These are phyloP conservation scores for Trypanosoma caninum DNA, from an alignment of 208 protist species.

Conservation along the genomic window DNA sequence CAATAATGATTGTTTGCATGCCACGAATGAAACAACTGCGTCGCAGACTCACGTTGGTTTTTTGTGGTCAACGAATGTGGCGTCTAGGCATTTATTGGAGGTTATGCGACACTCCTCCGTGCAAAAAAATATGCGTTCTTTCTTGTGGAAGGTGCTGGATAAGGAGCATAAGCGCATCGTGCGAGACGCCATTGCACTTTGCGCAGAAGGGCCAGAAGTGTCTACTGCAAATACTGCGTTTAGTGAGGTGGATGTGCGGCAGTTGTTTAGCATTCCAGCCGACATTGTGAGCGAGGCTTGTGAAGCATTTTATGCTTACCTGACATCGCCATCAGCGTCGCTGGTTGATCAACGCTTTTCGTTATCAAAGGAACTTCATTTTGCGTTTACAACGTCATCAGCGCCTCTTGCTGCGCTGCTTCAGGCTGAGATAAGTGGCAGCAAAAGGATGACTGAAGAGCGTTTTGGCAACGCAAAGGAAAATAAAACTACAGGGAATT, in stretches of 20 bases:
- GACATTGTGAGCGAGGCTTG: neutral
- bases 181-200: neutral
- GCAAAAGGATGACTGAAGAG: neutral
- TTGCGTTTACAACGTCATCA: slow-evolving; percentile 12
- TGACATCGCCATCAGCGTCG: neutral
- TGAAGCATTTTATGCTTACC: neutral
- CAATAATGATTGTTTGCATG: too few relatives aligned
- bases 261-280: slow-evolving; percentile 11
- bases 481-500: neutral
- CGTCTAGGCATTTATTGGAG: slow-evolving; percentile 8
- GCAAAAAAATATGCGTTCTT: slow-evolving; percentile 15
- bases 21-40: neutral
- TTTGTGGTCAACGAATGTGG: slow-evolving; percentile 17
- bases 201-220: neutral
- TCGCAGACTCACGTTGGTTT: slow-evolving; percentile 11
- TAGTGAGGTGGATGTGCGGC: slow-evolving; percentile 7
- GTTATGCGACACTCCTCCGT: slow-evolving; percentile 10
- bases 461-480: neutral
- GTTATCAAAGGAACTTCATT: slow-evolving; percentile 14
- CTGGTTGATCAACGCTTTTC: neutral
- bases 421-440: neutral
- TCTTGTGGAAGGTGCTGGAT: slow-evolving; percentile 21
- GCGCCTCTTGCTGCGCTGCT: slow-evolving; percentile 2
- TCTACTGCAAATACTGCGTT: neutral
- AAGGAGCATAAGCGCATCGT: slow-evolving; percentile 21